phyloP scores from a whole-genome alignment of 306 rosid species.

The Boehmeria nivea region DNA sequence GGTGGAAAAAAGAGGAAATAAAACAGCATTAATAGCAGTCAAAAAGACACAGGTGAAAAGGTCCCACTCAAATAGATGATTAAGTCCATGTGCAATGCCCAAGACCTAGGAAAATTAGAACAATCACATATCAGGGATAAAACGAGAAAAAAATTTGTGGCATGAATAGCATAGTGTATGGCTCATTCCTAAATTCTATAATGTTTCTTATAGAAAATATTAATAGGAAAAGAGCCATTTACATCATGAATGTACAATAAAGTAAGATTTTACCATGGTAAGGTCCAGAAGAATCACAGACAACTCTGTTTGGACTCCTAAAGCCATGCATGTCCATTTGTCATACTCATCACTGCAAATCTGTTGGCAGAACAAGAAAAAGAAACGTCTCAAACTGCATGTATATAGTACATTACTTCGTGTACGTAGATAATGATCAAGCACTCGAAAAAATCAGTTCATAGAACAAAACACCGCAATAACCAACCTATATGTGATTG shows the following conservation, averaged over 20 bases:
- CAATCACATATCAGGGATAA: slow-evolving; percentile 21
- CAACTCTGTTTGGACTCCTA: slow-evolving; percentile 84
- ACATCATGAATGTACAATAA: neutral
- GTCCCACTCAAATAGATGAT: slow-evolving; percentile 92
- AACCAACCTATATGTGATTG: neutral
- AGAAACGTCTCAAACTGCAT: too few relatives aligned
- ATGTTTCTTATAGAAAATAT: too few relatives aligned
- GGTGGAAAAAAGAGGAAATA: slow-evolving; percentile 57
- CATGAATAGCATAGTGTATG: slow-evolving; percentile 10
- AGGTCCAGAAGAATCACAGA: slow-evolving; percentile 81
- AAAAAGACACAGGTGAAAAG: slow-evolving; percentile 82
- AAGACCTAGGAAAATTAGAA: slow-evolving; percentile 53
- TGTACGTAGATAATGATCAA: too few relatives aligned
- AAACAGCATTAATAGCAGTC: slow-evolving; percentile 59
- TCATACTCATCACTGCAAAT: slow-evolving; percentile 84
- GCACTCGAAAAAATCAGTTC: too few relatives aligned
- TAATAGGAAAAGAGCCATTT: too few relatives aligned
- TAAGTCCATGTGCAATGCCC: slow-evolving; percentile 86
- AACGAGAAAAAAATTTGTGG: neutral
- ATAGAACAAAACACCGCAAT: neutral
- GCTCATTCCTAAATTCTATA: too few relatives aligned
- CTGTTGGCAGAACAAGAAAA: slow-evolving; percentile 35
- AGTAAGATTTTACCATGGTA: slow-evolving; percentile 58
- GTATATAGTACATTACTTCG: too few relatives aligned
- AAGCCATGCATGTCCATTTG: slow-evolving; percentile 62